Percentiles rank a stretch among this genome's conserved stretches.
These are phyloP conservation scores for Colletotrichum sp. DNA, from an alignment of 2,329 filamentous ascomycete genomes.

Conservation along the genomic window DNA sequence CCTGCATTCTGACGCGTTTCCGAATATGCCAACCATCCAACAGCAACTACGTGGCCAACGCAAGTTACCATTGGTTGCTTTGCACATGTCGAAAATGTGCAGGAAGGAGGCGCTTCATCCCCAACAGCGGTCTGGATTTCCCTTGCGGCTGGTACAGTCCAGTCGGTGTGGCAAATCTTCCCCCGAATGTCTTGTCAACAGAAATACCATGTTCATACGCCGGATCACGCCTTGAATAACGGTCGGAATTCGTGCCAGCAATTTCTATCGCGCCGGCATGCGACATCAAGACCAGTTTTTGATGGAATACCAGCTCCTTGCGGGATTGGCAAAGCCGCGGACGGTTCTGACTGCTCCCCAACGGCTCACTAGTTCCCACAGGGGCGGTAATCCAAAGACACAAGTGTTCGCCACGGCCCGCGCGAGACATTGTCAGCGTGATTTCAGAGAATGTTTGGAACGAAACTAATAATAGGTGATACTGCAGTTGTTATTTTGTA, in stretches of 20 bases:
- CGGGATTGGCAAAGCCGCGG: neutral
- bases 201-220: neutral
- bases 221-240: neutral
- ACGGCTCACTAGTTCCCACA: neutral
- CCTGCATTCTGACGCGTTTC: neutral
- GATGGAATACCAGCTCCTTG: neutral
- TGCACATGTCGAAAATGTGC: neutral
- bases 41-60: neutral
- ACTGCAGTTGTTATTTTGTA: neutral
- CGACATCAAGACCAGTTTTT: neutral
- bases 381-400: neutral
- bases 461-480: neutral
- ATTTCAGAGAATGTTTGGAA: neutral
- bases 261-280: neutral
- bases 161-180: neutral
- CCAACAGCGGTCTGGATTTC: neutral
- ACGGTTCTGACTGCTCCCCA: neutral
- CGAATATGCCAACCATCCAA: neutral
- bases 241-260: neutral
- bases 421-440: neutral
- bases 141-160: neutral
- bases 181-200: neutral
- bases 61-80: neutral
- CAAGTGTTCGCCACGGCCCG: neutral
- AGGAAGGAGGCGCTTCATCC: neutral